Evolutionary conservation across 1,284 basidiomycete genomes (phyloP), one percentile per base, ranked within the genome.

Genomic region (Fomitopsis pinicola): DNA sequence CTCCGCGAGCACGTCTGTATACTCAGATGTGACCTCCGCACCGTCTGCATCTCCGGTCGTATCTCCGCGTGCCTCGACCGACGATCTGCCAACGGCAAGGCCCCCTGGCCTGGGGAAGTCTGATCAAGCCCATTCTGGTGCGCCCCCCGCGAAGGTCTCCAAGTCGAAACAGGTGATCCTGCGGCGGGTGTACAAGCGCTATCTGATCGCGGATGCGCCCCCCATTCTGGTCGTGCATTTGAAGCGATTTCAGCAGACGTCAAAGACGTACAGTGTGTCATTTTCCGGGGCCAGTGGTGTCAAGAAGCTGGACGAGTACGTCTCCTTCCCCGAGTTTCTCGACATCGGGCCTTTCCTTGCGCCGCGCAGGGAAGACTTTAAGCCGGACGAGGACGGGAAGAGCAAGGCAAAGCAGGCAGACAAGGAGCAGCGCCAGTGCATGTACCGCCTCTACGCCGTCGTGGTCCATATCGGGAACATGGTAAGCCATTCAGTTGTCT

Each of bases 401-500:
- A 72, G 72, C 70, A 73, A 72, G 64, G 66, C 66, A 63, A 56
- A 67, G 66, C 44, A 63, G 53, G 57, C 55, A 53, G 57, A 40
- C 53, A 55, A 53, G 44, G 63, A 63, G 60, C 35, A 44, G 57
- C 50, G 52, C 68, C 80, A 77, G 63, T 91, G 87, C 66, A 82
- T 87, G 82, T 91, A 91, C 73, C 78, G 88, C 52, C 68, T 92
- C 58, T 91, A 91, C 72, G 91, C 93, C 28, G 90, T 97, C 2
- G 92, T 97, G 4, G 93, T 96, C 56, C 95, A 97, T 74, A 88
- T 94, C 60, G 94, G 94, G 28, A 89, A 88, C 69, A 94, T 96
- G 89, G 89, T 93, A 61, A 59, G 80, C 76, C 48, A 50, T 52
- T 65, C 30, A 50, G n/a, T 63, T 14, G 55, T n/a, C 28, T 50